phyloP scores from a whole-genome alignment of 331 rosid genomes.

The Dryas integrifolia region DNA sequence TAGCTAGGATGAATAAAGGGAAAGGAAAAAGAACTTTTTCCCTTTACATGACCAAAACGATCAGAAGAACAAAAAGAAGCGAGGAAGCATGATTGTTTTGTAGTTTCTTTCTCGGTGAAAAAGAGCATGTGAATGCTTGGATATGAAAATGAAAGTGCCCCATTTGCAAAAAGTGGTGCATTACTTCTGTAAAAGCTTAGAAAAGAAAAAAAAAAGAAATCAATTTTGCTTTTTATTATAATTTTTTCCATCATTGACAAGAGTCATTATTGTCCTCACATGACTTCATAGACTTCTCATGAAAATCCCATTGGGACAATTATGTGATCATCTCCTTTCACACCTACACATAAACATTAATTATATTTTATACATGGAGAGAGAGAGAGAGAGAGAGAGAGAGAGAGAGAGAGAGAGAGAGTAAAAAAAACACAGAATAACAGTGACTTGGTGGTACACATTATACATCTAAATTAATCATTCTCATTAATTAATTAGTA shows the following conservation, averaged over 20 bases:
- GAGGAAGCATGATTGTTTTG: slow-evolving; percentile 46
- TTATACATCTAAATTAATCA: background rate
- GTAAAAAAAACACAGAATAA: too few relatives aligned
- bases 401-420: too few relatives aligned
- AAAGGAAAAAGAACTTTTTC: slow-evolving; percentile 16
- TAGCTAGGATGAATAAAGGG: background rate
- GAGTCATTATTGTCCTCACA: slow-evolving; percentile 90
- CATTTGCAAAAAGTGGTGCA: slow-evolving; percentile 39
- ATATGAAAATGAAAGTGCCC: slow-evolving; percentile 32
- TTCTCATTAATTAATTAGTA: slow-evolving; percentile 29
- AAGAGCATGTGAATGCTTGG: slow-evolving; percentile 72
- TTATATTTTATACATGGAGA: too few relatives aligned
- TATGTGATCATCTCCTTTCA: slow-evolving; percentile 63
- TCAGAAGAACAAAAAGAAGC: slow-evolving; percentile 38
- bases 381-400: too few relatives aligned
- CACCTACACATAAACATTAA: slow-evolving; percentile 41
- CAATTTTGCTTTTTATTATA: slow-evolving; percentile 29
- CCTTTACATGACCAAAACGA: slow-evolving; percentile 29
- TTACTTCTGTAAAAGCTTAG: slow-evolving; percentile 38
- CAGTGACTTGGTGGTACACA: background rate
- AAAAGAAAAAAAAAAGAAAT: slow-evolving; percentile 15
- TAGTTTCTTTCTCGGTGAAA: slow-evolving; percentile 61
- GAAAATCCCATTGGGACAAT: slow-evolving; percentile 74
- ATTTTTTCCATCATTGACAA: slow-evolving; percentile 47
- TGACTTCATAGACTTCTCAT: slow-evolving; percentile 70